These are phyloP conservation scores for Polyporus tsugae DNA, from an alignment of 1,284 basidiomycete species.

Conservation along the genomic window DNA sequence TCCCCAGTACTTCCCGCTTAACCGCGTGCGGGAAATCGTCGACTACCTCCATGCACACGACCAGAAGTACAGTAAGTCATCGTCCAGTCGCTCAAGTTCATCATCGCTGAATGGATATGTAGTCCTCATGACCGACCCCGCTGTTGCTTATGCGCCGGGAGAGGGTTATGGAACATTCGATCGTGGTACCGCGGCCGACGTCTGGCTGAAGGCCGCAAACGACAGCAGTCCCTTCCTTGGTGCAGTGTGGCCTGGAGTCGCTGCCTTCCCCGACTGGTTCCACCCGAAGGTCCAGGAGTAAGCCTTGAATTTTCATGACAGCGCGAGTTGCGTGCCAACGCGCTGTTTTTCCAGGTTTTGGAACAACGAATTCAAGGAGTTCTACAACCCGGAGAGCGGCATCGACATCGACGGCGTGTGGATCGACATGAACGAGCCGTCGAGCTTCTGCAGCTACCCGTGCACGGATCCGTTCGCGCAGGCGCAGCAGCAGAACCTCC, in stretches of 20 bases:
- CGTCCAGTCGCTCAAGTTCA: slow-evolving; percentile 1
- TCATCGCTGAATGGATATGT: not conserved
- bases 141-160: slow-evolving; percentile 60
- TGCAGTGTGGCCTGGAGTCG: slow-evolving; percentile 77
- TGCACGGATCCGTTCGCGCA: slow-evolving; percentile 65
- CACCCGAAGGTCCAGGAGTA: slow-evolving; percentile 58
- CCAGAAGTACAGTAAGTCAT: slow-evolving; percentile 61
- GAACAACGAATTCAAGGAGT: slow-evolving; percentile 66
- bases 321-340: not conserved
- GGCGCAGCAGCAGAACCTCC: slow-evolving; percentile 57
- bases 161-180: slow-evolving; percentile 63
- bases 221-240: slow-evolving; percentile 61
- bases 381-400: slow-evolving; percentile 64
- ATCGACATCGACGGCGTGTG: slow-evolving; percentile 74
- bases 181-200: slow-evolving; percentile 59
- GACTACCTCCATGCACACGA: slow-evolving; percentile 63
- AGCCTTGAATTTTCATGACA: slow-evolving; percentile 28
- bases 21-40: slow-evolving; percentile 71
- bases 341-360: slow-evolving; percentile 55
- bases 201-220: slow-evolving; percentile 71
- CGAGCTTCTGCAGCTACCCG: slow-evolving; percentile 68
- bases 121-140: slow-evolving; percentile 84
- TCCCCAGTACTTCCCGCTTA: slow-evolving; percentile 70
- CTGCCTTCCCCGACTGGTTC: slow-evolving; percentile 79
- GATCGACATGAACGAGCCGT: slow-evolving; percentile 81